Base-by-base conservation (phyloP, 176 grass and related monocot species). In the Oryza meridionalis region DNA sequence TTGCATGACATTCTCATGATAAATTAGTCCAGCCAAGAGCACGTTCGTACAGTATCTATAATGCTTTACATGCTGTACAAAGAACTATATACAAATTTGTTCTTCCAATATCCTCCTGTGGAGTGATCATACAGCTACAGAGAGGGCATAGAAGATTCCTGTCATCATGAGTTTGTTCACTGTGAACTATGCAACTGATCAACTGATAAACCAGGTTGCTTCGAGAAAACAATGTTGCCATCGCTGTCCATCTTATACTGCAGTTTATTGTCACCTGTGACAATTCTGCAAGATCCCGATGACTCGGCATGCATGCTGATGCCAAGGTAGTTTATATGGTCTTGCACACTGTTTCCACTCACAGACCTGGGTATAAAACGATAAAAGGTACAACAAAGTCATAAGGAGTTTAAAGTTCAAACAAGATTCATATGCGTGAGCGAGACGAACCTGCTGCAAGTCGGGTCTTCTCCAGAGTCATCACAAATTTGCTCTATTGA, bases 381-480 rank as follows among this genome's bases (percentile, higher is more conserved):
- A 73, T 47, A 66, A 32, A 12, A 67, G 32, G 42, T 33, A 12
- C 29, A 79, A 29, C 7, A 67, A 64, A 13, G 32, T 76, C 15
- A 51, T 1, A 66, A 53, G 47, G 22, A 50, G 2, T 44, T 77
- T 26, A 69, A 47, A 59, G 21, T 61, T 22, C 21, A 44, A 17
- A 24, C 2, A 67, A 67, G 45, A 72, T 12, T 58, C 24, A 69
- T 3, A 72, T n/a, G 22, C 63, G 45, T 73, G 65, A 38, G 27
- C 2, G 9, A 70, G 33, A 75, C 11, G 11, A 64, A 97, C 95
- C 95, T 94, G 90, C 92, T 82, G 84, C 95, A 97, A 82, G 88
- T 81, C 2, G 90, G 88, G 75, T 97, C 92, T 88, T 97, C 92
- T 50, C 90, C 92, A 77, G 95, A 97, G 45, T 27, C 79, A n/a